Evolutionary conservation across 805 yeast species (phyloP), one percentile per base, ranked within the genome.

Genomic region (Candida krabiensis): DNA sequence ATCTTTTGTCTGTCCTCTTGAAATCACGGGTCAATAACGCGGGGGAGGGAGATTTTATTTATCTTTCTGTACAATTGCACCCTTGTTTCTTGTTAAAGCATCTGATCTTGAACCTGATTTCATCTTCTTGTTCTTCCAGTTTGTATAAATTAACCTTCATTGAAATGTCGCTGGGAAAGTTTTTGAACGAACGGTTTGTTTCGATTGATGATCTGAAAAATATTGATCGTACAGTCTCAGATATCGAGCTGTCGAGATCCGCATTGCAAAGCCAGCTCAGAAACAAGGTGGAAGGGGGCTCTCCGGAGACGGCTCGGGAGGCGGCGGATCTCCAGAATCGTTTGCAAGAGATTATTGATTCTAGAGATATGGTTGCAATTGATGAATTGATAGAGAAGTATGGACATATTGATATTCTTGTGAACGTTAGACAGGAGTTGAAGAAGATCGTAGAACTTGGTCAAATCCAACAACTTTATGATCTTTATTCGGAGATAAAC

Each of bases 81-180:
- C n/a, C n/a, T n/a, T n/a, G n/a, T n/a, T n/a, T n/a, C n/a, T n/a
- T n/a, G n/a, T n/a, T n/a, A n/a, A n/a, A n/a, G n/a, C n/a, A n/a
- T n/a, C n/a, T n/a, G n/a, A n/a, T n/a, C n/a, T n/a, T n/a, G n/a
- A n/a, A n/a, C n/a, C n/a, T n/a, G n/a, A n/a, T n/a, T n/a, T n/a
- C n/a, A n/a, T n/a, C n/a, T n/a, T n/a, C n/a, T n/a, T n/a, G n/a
- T n/a, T n/a, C n/a, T n/a, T n/a, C 99, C 43, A 93, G 67, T 60
- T 93, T 89, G 62, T 82, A 91, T 64, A 90, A 96, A 63, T 84
- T 54, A n/a, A 61, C 49, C 50, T 44, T 30, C 11, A 21, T 12
- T 19, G 30, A 25, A 30, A 30, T 19, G 15, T 47, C 50, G 47
- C 44, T 37, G 31, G 56, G 53, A 56, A 61, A 57, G 30, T 61